These are phyloP conservation scores for Amanita pseudoporphyria DNA, from an alignment of 768 basidiomycete genomes.

Conservation along the genomic window DNA sequence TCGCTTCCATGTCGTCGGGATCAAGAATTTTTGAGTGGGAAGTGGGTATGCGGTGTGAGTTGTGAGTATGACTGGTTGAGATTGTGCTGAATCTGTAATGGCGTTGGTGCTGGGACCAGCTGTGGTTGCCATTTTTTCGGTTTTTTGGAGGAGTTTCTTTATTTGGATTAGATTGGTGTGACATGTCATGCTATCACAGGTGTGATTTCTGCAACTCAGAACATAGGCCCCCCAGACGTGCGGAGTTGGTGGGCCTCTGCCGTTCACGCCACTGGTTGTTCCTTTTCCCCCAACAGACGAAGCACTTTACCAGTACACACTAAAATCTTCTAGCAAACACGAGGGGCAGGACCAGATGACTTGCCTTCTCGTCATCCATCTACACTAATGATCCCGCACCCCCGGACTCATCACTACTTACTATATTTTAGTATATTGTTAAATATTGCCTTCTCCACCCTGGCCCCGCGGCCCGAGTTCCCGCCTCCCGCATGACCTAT, in stretches of 20 bases:
- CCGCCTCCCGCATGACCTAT: background rate
- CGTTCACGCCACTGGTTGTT: no score
- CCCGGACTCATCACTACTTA: background rate
- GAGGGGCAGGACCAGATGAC: no score
- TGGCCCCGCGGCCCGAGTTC: background rate
- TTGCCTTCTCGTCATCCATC: background rate
- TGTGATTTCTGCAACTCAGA: background rate
- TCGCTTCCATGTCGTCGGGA: slow-evolving; percentile 84
- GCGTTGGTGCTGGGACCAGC: background rate
- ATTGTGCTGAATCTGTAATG: slow-evolving; percentile 13
- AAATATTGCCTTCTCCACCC: background rate
- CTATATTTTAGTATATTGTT: background rate
- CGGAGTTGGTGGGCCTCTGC: no score
- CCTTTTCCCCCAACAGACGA: no score
- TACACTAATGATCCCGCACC: background rate
- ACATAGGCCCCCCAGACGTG: no score
- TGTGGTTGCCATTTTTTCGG: background rate
- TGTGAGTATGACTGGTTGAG: slow-evolving; percentile 60
- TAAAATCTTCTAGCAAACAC: no score
- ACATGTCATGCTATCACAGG: background rate
- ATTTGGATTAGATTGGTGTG: background rate
- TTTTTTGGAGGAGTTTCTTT: background rate
- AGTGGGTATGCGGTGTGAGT: slow-evolving; percentile 67
- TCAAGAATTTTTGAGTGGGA: slow-evolving; percentile 85
- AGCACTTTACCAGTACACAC: no score